Evolutionary conservation across 2,329 filamentous ascomycete genomes (phyloP).

Genomic region (Cercospora berteroae): DNA sequence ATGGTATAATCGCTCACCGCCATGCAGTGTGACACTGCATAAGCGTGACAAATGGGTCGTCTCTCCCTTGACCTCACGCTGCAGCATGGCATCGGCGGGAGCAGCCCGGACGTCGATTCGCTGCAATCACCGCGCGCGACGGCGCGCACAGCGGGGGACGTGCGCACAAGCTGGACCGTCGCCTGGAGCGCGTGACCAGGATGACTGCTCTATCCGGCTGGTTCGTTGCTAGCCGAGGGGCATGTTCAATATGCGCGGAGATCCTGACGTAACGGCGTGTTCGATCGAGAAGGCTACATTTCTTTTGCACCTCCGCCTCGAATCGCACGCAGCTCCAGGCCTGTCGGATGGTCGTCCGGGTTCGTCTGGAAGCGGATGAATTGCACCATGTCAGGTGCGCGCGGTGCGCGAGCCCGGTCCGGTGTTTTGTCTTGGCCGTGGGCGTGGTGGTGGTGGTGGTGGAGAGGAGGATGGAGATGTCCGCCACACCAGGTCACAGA

Average conservation of each 20-base stretch:
- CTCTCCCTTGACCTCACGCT: conserved; percentile 11
- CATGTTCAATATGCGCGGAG: conserved; percentile 8
- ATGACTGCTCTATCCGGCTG: conserved; percentile 14
- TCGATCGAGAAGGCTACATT: conserved; percentile 8
- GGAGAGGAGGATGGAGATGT: not conserved
- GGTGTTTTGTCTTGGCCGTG: conserved; percentile 2
- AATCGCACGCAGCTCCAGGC: conserved; percentile 6
- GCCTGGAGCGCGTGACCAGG: conserved; percentile 19
- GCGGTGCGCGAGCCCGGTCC: not conserved
- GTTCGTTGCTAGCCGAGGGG: conserved; percentile 19
- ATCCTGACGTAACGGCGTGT: conserved; percentile 15
- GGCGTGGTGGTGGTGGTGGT: not conserved
- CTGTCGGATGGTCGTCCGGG: not conserved
- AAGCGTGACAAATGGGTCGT: too few species aligned
- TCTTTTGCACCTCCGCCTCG: conserved; percentile 8
- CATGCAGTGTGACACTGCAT: too few species aligned
- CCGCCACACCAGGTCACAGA: conserved; percentile 3
- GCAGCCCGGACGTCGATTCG: conserved; percentile 11
- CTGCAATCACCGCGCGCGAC: conserved; percentile 3
- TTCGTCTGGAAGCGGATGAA: not conserved
- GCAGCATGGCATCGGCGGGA: conserved; percentile 7
- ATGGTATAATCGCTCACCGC: too few species aligned
- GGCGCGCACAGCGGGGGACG: conserved; percentile 21
- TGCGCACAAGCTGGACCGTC: conserved; percentile 15
- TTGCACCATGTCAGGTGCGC: not conserved